A percentile compares a stretch with the other conserved stretches of the same genome.
Evolutionary conservation across 176 grass and related monocot genomes (phyloP).

Genomic region (Zoysia japonica): DNA sequence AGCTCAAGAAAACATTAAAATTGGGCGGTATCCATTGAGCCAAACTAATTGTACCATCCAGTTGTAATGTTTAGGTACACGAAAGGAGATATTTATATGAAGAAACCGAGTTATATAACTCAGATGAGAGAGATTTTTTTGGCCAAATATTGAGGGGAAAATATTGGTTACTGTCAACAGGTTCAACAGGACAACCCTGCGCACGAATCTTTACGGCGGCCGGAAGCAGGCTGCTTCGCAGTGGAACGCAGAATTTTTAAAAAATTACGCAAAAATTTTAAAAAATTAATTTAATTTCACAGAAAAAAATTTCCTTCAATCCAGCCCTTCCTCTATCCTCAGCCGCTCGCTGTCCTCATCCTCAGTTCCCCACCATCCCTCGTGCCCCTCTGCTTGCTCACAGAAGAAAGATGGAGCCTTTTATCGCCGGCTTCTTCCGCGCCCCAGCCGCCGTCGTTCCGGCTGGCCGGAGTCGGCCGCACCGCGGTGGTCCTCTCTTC

Average conservation of each 20-base stretch:
- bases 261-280: no score
- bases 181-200: not conserved
- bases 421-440: slow-evolving; percentile 65
- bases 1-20: no score
- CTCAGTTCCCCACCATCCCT: not conserved
- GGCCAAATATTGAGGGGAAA: not conserved
- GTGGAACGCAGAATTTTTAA: no score
- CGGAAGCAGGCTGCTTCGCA: not conserved
- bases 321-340: slow-evolving; percentile 1
- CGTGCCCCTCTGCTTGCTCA: not conserved
- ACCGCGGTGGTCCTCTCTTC: slow-evolving; percentile 2
- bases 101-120: not conserved
- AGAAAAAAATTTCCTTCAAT: no score
- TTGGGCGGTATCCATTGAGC: no score
- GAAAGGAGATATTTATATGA: not conserved
- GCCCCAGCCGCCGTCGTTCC: slow-evolving; percentile 22
- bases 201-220: slow-evolving; percentile 4
- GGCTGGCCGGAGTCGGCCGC: not conserved
- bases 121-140: not conserved
- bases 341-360: not conserved
- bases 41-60: no score
- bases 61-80: slow-evolving; percentile 2
- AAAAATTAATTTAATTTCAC: no score
- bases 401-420: slow-evolving; percentile 54
- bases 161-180: not conserved